phyloP scores from a whole-genome alignment of 2,329 filamentous ascomycete species.

The Lecanicillium sp. region DNA sequence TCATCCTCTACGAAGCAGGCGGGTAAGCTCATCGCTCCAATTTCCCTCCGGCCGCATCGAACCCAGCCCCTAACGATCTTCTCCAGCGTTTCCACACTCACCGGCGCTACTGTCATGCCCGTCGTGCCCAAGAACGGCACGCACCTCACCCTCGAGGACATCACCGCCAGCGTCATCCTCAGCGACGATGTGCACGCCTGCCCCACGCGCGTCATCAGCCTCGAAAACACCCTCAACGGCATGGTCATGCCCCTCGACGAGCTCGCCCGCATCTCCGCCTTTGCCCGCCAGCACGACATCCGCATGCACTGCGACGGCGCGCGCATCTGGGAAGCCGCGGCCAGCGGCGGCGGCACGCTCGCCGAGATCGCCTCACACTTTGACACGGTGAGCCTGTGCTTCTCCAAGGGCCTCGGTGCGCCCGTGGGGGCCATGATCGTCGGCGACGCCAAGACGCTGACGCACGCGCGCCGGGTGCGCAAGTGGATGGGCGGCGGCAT shows the following conservation, averaged over 20 bases:
- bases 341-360: constrained; percentile 60
- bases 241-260: constrained; percentile 72
- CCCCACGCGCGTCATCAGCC: constrained; percentile 72
- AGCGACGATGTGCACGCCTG: constrained; percentile 69
- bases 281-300: constrained; percentile 58
- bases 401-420: constrained; percentile 77
- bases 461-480: constrained; percentile 40
- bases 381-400: constrained; percentile 71
- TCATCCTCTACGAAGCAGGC: constrained; percentile 61
- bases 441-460: constrained; percentile 34
- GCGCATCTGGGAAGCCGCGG: constrained; percentile 75
- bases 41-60: not conserved
- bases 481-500: constrained; percentile 73
- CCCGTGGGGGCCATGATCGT: constrained; percentile 74
- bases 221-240: constrained; percentile 83
- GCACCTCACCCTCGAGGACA: constrained; percentile 71
- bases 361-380: constrained; percentile 62
- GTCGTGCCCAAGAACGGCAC: constrained; percentile 64
- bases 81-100: constrained; percentile 60
- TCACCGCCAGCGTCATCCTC: constrained; percentile 59
- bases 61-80: constrained; percentile 16
- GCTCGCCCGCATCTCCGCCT: constrained; percentile 61
- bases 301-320: constrained; percentile 75
- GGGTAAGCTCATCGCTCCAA: constrained; percentile 36
- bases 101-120: constrained; percentile 62